Evolutionary conservation across 371 early-diverging fungal species (phyloP), one percentile per base, ranked within the genome.

Genomic region (Fennellomyces sp.): DNA sequence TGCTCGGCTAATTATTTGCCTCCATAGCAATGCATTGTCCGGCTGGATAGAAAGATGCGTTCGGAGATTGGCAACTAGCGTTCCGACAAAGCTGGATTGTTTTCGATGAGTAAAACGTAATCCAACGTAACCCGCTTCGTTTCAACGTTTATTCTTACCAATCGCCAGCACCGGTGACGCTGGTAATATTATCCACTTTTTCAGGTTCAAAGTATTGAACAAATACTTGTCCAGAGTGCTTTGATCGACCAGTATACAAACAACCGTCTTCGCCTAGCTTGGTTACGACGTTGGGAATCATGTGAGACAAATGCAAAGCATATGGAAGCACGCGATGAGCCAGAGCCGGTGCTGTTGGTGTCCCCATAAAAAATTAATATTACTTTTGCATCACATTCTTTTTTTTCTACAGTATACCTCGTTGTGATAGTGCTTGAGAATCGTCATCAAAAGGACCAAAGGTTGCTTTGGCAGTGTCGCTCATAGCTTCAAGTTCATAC

Each of bases 121-220:
- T n/a, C n/a, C n/a, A n/a, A n/a, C n/a, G n/a, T n/a, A 26, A 17
- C 30, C 1, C 11, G 26, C 19, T 21, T 58, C 6, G 23, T 15
- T 52, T 39, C 23, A 42, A 21, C n/a, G 47, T 28, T 5, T 35
- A 27, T 52, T 36, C 28, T 69, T 81, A 85, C 87, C 85, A 83
- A 57, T 91, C 91, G 6, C 91, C 91, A 12, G 91, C 90, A 13
- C 91, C 91, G 2, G 88, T 87, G 5, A 89, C 90, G 60, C 82
- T 88, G 51, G 72, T 67, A 36, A 87, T 75, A 10, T 65, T 60
- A 15, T 66, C 61, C 25, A 83, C 62, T 0, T 55, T 56, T 35
- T 78, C 77, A 31, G 78, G 76, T 52, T 67, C 30, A 55, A 74
- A 75, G 65, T 80, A 77, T 52, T 68, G 57, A 28, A 66, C 36